Conservation (phyloP, 2,329 filamentous ascomycete species). For the Aspergillus arachidicola region DNA sequence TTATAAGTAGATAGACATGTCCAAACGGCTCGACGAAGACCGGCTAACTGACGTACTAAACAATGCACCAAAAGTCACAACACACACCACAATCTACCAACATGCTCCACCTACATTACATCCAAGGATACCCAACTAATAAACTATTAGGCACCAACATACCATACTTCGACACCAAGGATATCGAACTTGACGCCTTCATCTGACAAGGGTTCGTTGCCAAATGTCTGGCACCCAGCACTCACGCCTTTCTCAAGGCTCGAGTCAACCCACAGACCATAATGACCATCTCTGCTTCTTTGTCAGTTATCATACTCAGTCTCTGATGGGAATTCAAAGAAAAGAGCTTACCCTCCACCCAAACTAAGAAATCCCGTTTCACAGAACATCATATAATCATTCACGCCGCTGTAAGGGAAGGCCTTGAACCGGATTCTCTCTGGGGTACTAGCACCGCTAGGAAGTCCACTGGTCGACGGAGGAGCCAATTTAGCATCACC, state of each 20-base stretch:
- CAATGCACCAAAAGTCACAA: not conserved
- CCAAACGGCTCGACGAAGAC: not conserved
- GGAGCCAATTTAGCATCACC: conserved; percentile 28
- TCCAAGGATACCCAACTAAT: not conserved
- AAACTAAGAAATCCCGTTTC: conserved; percentile 82
- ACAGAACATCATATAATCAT: conserved; percentile 96
- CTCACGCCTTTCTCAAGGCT: conserved; percentile 82
- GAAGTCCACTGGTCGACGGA: conserved; percentile 12
- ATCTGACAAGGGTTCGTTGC: conserved; percentile 90
- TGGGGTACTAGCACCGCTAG: conserved; percentile 58
- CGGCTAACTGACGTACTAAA: not conserved
- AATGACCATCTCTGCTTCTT: conserved; percentile 69
- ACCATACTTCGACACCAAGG: conserved; percentile 90
- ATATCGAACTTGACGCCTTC: conserved; percentile 91
- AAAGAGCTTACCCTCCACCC: conserved; percentile 67
- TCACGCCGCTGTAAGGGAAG: conserved; percentile 92
- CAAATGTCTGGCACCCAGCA: conserved; percentile 84
- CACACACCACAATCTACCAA: not conserved
- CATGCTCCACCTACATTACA: not conserved
- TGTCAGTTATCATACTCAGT: not conserved
- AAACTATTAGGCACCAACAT: conserved; percentile 62
- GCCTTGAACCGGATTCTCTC: conserved; percentile 92
- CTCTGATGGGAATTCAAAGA: not conserved
- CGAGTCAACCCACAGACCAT: conserved; percentile 91
- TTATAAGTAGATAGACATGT: conserved; percentile 9